A percentile compares a stretch with the other conserved stretches of the same genome.
Conservation (phyloP, 371 early-diverging fungal genomes). For the Blastocladiella emersonii region DNA sequence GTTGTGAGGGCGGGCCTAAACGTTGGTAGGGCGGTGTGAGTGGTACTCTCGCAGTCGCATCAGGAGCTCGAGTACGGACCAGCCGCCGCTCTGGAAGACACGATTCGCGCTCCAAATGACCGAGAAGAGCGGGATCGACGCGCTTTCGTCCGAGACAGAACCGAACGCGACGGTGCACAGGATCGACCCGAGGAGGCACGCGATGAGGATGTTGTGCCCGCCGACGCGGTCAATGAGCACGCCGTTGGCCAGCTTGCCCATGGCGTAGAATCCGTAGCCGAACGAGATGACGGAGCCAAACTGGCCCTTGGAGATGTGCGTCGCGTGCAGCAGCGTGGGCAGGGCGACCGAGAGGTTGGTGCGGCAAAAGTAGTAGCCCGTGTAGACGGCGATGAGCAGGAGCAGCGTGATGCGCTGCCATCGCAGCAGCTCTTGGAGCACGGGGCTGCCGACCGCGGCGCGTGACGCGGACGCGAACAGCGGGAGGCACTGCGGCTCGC, state of each 20-base stretch:
- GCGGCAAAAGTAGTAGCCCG: constrained; percentile 4
- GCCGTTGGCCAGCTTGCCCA: constrained; percentile 4
- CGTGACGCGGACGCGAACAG: no score
- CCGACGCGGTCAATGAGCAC: constrained; percentile 1
- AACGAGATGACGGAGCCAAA: constrained; percentile 4
- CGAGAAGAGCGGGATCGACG: neutral
- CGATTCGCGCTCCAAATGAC: constrained; percentile 1
- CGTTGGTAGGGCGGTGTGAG: neutral
- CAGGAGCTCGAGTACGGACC: neutral
- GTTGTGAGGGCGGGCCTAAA: neutral
- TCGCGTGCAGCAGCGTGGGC: neutral
- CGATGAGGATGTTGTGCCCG: neutral
- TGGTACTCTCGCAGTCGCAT: neutral
- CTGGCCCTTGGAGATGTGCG: neutral
- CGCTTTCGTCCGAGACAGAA: neutral
- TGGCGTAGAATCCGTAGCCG: neutral
- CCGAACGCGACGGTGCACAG: constrained; percentile 3
- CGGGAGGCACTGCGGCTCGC: no score
- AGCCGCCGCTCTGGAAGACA: constrained; percentile 1
- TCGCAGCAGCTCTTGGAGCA: neutral
- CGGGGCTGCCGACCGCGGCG: no score
- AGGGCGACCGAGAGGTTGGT: constrained; percentile 1
- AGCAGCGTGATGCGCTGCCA: constrained; percentile 2
- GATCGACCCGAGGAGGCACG: neutral
- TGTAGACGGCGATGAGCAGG: neutral